Conservation (phyloP, 495 filamentous ascomycete genomes). For the Trichoderma virens region DNA sequence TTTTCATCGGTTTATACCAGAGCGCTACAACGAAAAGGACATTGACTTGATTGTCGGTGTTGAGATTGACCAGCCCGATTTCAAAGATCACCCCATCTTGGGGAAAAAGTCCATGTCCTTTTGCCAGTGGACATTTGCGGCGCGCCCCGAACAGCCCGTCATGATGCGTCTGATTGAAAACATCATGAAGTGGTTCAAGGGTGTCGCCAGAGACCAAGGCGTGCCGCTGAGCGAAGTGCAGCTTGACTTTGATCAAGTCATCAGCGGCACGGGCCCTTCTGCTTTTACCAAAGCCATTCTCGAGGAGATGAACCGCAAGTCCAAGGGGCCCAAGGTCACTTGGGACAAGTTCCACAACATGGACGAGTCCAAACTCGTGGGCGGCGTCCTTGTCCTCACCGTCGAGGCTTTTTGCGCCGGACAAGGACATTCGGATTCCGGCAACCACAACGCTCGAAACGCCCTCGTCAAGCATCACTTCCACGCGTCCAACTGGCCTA, state of each 20-base stretch:
- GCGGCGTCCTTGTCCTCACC: conserved; percentile 50
- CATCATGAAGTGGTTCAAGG: conserved; percentile 51
- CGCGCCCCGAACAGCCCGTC: conserved; percentile 52
- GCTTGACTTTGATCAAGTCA: conserved; percentile 60
- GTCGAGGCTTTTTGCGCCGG: conserved; percentile 59
- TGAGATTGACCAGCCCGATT: conserved; percentile 58
- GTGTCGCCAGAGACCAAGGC: conserved; percentile 44
- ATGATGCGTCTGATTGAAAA: conserved; percentile 55
- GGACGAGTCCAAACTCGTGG: conserved; percentile 47
- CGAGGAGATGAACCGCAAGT: conserved; percentile 43
- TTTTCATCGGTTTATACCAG: conserved; percentile 44
- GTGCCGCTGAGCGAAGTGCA: conserved; percentile 45
- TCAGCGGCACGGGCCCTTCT: conserved; percentile 58
- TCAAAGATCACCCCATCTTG: conserved; percentile 51
- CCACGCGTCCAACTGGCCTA: conserved; percentile 57
- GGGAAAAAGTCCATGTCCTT: conserved; percentile 55
- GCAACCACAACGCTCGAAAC: conserved; percentile 48
- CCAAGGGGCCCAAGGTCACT: conserved; percentile 27
- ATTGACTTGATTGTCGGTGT: conserved; percentile 57
- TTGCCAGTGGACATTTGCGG: conserved; percentile 64
- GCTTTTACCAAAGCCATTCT: conserved; percentile 56
- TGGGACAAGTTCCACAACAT: conserved; percentile 55
- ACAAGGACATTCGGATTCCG: conserved; percentile 57
- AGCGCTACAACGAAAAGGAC: conserved; percentile 37
- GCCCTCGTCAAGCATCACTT: conserved; percentile 59